Conservation (phyloP, 768 basidiomycete genomes). For the Auricularia sp. region DNA sequence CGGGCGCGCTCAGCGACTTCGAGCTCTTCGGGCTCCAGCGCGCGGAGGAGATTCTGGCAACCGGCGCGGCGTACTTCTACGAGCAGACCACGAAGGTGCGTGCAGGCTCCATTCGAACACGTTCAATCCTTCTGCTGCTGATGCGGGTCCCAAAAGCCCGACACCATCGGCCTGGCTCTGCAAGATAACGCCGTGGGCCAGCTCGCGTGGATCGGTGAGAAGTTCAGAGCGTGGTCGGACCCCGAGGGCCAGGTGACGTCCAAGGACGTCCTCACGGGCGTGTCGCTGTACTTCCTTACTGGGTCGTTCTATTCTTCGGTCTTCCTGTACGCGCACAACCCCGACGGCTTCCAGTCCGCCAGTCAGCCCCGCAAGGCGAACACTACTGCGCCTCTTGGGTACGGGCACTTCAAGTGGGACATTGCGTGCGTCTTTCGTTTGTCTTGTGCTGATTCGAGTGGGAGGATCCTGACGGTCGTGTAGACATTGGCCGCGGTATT, state of each 20-base stretch:
- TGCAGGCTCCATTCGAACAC: not conserved
- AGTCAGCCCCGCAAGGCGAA: not conserved
- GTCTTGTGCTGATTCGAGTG: not conserved
- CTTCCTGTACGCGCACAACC: conserved; percentile 14
- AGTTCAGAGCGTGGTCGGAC: conserved; percentile 9
- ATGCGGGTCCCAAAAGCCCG: conserved; percentile 6
- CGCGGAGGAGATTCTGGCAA: not conserved
- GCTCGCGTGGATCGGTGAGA: conserved; percentile 19
- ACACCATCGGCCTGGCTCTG: conserved; percentile 18
- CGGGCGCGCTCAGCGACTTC: conserved; percentile 1
- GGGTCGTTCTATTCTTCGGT: conserved; percentile 14
- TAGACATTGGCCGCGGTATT: not conserved
- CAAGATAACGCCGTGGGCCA: conserved; percentile 18
- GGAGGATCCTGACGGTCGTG: not conserved
- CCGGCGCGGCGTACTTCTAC: conserved; percentile 5
- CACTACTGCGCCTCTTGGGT: conserved; percentile 2
- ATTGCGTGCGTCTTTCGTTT: not conserved
- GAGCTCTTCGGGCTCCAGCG: conserved; percentile 2
- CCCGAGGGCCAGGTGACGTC: conserved; percentile 8
- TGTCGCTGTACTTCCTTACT: conserved; percentile 20
- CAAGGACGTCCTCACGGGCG: conserved; percentile 13
- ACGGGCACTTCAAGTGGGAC: conserved; percentile 1
- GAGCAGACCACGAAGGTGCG: conserved; percentile 1
- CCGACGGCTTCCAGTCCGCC: not conserved
- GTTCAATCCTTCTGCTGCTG: too few relatives aligned